Evolutionary conservation across 2,329 filamentous ascomycete species (phyloP).

Genomic region (Paraphoma chrysanthemicola): DNA sequence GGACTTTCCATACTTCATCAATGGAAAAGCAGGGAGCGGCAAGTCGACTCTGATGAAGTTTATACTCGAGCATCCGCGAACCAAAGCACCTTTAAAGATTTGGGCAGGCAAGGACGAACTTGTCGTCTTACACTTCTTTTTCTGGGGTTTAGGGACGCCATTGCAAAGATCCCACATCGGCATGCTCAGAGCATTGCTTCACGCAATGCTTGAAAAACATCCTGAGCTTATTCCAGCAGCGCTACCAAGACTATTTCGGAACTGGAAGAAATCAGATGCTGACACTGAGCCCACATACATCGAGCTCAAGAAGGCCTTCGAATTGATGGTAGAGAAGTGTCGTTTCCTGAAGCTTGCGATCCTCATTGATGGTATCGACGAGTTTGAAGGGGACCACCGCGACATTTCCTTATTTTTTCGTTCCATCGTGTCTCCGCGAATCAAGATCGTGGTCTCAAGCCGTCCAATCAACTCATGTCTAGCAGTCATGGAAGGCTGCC

Average conservation of each 20-base stretch:
- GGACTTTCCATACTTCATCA: constrained; percentile 38
- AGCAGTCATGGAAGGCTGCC: not conserved
- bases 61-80: constrained; percentile 19
- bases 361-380: constrained; percentile 29
- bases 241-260: constrained; percentile 11
- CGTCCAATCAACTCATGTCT: constrained; percentile 10
- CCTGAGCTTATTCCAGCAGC: constrained; percentile 11
- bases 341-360: constrained; percentile 10
- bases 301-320: not conserved
- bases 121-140: constrained; percentile 31
- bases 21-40: constrained; percentile 45
- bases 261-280: not conserved
- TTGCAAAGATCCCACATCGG: constrained; percentile 36
- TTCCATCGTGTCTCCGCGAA: not conserved
- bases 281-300: not conserved
- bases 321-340: not conserved
- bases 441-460: constrained; percentile 24
- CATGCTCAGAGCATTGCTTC: constrained; percentile 29
- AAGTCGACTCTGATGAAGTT: constrained; percentile 47
- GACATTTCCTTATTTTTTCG: constrained; percentile 9
- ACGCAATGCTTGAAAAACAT: constrained; percentile 13
- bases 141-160: constrained; percentile 37
- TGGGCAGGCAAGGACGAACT: constrained; percentile 22
- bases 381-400: constrained; percentile 20
- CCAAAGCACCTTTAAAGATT: constrained; percentile 9